These are phyloP conservation scores for Ambrosiella cleistominuta DNA, from an alignment of 2,329 filamentous ascomycete species.

Conservation along the genomic window DNA sequence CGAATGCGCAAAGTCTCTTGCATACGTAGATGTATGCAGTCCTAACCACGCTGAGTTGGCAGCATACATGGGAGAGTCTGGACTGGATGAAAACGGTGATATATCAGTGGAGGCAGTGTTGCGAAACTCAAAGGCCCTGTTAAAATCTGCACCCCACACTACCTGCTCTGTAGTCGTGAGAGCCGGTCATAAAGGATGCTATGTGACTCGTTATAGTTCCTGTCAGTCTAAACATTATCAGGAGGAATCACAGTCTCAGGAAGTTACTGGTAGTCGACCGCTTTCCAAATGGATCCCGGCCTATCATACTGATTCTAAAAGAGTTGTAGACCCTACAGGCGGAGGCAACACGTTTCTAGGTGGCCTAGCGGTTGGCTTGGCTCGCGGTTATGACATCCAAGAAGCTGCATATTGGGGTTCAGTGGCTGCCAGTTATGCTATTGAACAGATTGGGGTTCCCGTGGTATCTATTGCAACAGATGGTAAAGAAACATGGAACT, in stretches of 20 bases:
- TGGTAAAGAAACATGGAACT: slow-evolving; percentile 44
- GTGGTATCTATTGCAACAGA: slow-evolving; percentile 27
- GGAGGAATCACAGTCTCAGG: too few species aligned
- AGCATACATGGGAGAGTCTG: slow-evolving; percentile 54
- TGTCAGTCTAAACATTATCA: too few species aligned
- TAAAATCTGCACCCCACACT: slow-evolving; percentile 45
- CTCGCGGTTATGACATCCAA: slow-evolving; percentile 40
- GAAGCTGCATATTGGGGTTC: slow-evolving; percentile 64
- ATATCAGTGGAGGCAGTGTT: slow-evolving; percentile 37
- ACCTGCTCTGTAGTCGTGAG: slow-evolving; percentile 52
- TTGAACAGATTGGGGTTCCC: slow-evolving; percentile 85
- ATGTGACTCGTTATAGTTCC: slow-evolving; percentile 32
- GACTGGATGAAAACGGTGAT: slow-evolving; percentile 35
- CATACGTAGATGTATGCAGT: slow-evolving; percentile 44
- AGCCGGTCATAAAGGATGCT: slow-evolving; percentile 56
- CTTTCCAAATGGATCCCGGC: slow-evolving; percentile 62
- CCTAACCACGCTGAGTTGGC: slow-evolving; percentile 87
- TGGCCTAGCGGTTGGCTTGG: slow-evolving; percentile 40
- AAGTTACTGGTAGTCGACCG: not conserved
- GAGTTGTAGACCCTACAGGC: slow-evolving; percentile 80
- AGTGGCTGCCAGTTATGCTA: slow-evolving; percentile 76
- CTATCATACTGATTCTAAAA: slow-evolving; percentile 38
- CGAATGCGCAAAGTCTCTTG: slow-evolving; percentile 45
- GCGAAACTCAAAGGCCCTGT: slow-evolving; percentile 42
- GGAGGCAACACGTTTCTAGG: slow-evolving; percentile 80